A percentile compares a stretch with the other conserved stretches of the same genome.
Conservation (phyloP, 2,329 filamentous ascomycete genomes). For the Fusarium avenaceum region DNA sequence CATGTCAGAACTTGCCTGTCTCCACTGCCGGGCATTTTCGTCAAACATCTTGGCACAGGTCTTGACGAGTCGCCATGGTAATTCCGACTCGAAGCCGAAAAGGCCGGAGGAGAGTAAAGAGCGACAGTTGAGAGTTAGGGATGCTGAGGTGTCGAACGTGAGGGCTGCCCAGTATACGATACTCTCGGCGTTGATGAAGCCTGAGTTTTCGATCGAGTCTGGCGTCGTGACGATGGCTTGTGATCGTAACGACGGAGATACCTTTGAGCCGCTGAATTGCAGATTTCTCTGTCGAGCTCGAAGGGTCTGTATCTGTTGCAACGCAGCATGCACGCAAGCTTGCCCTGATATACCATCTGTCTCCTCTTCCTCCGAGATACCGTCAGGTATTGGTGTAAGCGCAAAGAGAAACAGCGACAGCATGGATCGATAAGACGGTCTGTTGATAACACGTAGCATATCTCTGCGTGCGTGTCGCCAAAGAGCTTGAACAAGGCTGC, state of each 20-base stretch:
- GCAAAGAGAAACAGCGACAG: slow-evolving; percentile 57
- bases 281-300: slow-evolving; percentile 56
- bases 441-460: slow-evolving; percentile 58
- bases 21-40: slow-evolving; percentile 48
- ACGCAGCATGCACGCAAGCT: slow-evolving; percentile 57
- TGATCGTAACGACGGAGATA: slow-evolving; percentile 48
- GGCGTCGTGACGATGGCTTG: slow-evolving; percentile 45
- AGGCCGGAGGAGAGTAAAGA: slow-evolving; percentile 57
- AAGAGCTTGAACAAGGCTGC: slow-evolving; percentile 40
- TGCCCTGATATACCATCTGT: slow-evolving; percentile 57
- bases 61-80: slow-evolving; percentile 50
- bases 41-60: slow-evolving; percentile 50
- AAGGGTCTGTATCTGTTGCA: slow-evolving; percentile 58
- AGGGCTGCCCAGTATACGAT: slow-evolving; percentile 59
- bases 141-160: slow-evolving; percentile 58
- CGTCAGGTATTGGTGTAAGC: slow-evolving; percentile 56
- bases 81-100: slow-evolving; percentile 51
- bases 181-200: slow-evolving; percentile 56
- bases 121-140: slow-evolving; percentile 57
- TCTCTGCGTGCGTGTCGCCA: slow-evolving; percentile 56
- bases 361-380: slow-evolving; percentile 58
- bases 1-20: slow-evolving; percentile 45
- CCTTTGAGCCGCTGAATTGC: slow-evolving; percentile 58
- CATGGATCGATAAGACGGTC: slow-evolving; percentile 58
- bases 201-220: slow-evolving; percentile 48